Percentiles rank a stretch among this genome's conserved stretches.
Conservation (phyloP, 139 green algal species). For the Picochlorum sp. region DNA sequence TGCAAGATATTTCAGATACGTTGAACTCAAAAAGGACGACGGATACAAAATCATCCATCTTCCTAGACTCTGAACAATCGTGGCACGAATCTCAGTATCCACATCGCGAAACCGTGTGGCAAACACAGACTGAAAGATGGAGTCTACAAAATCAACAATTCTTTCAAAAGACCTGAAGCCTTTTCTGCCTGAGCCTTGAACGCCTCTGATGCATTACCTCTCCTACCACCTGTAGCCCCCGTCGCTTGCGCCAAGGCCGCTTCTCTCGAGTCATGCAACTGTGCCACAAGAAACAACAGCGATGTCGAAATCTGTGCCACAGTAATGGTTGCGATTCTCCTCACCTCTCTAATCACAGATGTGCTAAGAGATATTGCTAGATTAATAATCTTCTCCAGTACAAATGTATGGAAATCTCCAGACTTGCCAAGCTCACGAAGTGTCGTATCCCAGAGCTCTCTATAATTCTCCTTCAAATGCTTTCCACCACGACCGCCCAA, state of each 20-base stretch:
- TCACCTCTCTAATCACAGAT: slow-evolving; percentile 52
- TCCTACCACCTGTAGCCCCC: slow-evolving; percentile 14
- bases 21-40: slow-evolving; percentile 66
- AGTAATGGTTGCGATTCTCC: slow-evolving; percentile 53
- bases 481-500: not conserved
- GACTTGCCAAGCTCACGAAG: slow-evolving; percentile 17
- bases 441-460: slow-evolving; percentile 47
- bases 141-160: slow-evolving; percentile 41
- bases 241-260: slow-evolving; percentile 54
- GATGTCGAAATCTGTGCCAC: slow-evolving; percentile 56
- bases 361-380: slow-evolving; percentile 53
- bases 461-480: slow-evolving; percentile 36
- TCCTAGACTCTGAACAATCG: slow-evolving; percentile 71
- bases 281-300: slow-evolving; percentile 34
- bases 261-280: slow-evolving; percentile 39
- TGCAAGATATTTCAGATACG: slow-evolving; percentile 95
- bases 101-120: slow-evolving; percentile 61
- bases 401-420: slow-evolving; percentile 45
- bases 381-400: slow-evolving; percentile 46
- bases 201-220: slow-evolving; percentile 10
- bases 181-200: slow-evolving; percentile 41
- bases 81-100: slow-evolving; percentile 51
- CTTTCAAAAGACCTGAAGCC: slow-evolving; percentile 29
- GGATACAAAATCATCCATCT: slow-evolving; percentile 68
- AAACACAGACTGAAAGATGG: slow-evolving; percentile 52